Percentiles rank a stretch among this genome's conserved stretches.
These are phyloP conservation scores for Botryotinia calthae DNA, from an alignment of 2,329 filamentous ascomycete species.

Conservation along the genomic window DNA sequence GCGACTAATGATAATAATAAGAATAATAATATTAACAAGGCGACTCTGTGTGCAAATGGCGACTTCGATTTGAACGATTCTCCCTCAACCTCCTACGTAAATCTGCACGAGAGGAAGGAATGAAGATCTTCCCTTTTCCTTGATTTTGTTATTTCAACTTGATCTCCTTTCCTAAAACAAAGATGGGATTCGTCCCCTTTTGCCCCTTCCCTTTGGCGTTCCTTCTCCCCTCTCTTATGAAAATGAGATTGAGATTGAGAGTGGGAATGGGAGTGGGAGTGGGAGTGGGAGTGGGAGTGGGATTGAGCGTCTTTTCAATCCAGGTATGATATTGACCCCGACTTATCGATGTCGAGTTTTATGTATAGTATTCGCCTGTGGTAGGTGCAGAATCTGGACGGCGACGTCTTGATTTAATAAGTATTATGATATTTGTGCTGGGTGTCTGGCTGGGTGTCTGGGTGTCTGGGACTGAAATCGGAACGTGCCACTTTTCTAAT, in stretches of 20 bases:
- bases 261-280: background rate
- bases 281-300: background rate
- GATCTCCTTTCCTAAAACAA: background rate
- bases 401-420: background rate
- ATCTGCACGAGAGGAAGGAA: background rate
- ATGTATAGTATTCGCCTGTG: background rate
- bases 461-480: background rate
- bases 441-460: background rate
- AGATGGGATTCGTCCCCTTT: background rate
- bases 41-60: background rate
- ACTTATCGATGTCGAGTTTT: background rate
- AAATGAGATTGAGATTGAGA: background rate
- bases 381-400: conserved; percentile 1
- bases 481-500: conserved; percentile 13
- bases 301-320: background rate
- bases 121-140: background rate
- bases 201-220: background rate
- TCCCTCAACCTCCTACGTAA: background rate
- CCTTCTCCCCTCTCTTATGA: background rate
- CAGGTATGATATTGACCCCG: background rate
- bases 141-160: background rate
- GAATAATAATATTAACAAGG: background rate
- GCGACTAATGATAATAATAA: background rate
- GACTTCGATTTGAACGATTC: background rate
- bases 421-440: background rate